Percentiles rank a stretch among this genome's conserved stretches.
These are phyloP conservation scores for Tulasnella sp. DNA, from an alignment of 768 basidiomycete species.

Conservation along the genomic window DNA sequence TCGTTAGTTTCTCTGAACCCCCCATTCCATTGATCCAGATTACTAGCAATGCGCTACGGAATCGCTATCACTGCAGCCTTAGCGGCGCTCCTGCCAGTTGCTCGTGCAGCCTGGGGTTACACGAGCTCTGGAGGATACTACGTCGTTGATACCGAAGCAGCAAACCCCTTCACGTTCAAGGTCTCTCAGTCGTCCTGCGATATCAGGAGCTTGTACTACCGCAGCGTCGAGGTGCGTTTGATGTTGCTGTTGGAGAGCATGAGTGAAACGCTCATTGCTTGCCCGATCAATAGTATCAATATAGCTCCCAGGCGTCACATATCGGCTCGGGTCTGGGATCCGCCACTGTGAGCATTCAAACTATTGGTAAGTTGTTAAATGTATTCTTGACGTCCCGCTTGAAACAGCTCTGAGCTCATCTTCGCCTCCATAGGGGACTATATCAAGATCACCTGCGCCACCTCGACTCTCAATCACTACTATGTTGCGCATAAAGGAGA, in stretches of 20 bases:
- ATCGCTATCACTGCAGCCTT: neutral
- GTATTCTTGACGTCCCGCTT: neutral
- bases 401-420: neutral
- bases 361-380: neutral
- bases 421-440: neutral
- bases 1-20: neutral
- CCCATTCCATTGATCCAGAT: neutral
- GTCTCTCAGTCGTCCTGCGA: constrained; percentile 9
- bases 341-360: neutral
- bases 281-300: neutral
- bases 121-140: constrained; percentile 11
- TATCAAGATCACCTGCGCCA: constrained; percentile 18
- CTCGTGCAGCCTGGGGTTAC: constrained; percentile 10
- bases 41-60: neutral
- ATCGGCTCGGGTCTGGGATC: constrained; percentile 22
- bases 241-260: neutral
- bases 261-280: neutral
- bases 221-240: neutral
- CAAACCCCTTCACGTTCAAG: neutral
- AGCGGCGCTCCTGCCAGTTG: neutral
- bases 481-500: constrained; percentile 47
- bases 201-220: constrained; percentile 17
- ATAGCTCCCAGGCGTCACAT: neutral
- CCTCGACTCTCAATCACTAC: constrained; percentile 42
- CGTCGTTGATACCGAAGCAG: constrained; percentile 16